Percentiles rank a stretch among this genome's conserved stretches.
Conservation (phyloP, 2,329 filamentous ascomycete genomes). For the Pseudohalonectria lignicola region DNA sequence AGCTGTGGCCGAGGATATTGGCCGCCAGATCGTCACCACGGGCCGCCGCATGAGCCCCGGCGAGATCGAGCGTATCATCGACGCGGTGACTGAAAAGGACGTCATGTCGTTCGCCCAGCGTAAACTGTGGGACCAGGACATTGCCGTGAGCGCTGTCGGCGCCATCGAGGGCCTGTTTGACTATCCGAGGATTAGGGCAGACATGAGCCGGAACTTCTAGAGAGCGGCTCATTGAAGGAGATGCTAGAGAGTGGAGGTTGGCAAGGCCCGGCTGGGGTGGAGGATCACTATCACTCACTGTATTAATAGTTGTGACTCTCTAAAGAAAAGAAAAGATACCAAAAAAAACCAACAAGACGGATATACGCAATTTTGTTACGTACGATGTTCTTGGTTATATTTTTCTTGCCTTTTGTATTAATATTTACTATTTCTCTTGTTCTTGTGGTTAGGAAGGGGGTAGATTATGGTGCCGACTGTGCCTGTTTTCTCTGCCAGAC, state of each 20-base stretch:
- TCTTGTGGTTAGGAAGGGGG: too few species aligned
- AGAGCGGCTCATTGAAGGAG: constrained; percentile 1
- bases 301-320: constrained; percentile 20
- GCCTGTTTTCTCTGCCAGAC: too few species aligned
- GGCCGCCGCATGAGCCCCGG: constrained; percentile 82
- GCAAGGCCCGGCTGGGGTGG: constrained; percentile 2
- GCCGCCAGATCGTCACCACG: constrained; percentile 95
- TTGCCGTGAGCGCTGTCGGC: constrained; percentile 88
- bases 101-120: constrained; percentile 93
- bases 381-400: too few species aligned
- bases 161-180: constrained; percentile 78
- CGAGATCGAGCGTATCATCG: constrained; percentile 90
- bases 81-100: constrained; percentile 85
- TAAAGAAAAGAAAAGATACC: neutral
- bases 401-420: too few species aligned
- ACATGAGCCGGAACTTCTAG: constrained; percentile 26
- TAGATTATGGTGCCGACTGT: too few species aligned
- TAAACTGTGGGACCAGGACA: constrained; percentile 95
- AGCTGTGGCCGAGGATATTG: constrained; percentile 94
- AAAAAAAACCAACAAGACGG: neutral
- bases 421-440: too few species aligned
- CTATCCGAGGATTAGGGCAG: constrained; percentile 38
- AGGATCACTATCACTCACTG: constrained; percentile 8
- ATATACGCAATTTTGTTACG: too few species aligned
- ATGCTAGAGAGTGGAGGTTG: constrained; percentile 1